Evolutionary conservation across 2,329 filamentous ascomycete genomes (phyloP), one percentile per base, ranked within the genome.

Genomic region (Boeremia exigua): DNA sequence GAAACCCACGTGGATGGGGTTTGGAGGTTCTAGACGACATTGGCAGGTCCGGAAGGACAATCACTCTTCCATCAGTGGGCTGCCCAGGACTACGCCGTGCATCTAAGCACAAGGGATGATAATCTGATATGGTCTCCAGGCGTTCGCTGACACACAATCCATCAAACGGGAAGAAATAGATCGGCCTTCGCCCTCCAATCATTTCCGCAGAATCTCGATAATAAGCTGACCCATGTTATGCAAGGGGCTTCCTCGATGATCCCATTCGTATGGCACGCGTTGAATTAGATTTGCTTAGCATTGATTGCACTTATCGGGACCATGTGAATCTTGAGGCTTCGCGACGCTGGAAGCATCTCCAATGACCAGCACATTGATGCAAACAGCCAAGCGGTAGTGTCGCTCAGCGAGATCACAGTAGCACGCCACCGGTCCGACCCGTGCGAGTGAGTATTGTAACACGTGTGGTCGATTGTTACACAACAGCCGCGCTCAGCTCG

Each of bases 391-490:
- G 37, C 36, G 27, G 23, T 11, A 32, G 2, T 30, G 17, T 27
- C 25, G 15, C 29, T 37, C 29, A 40, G 34, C 12, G 39, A 29
- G 34, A 34, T 30, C 10, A 50, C 52, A 55, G 36, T 47, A 37
- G 43, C 19, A 43, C 47, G 42, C 47, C 37, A 56, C 42, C 53
- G 47, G 47, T 37, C 43, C 53, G 53, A 47, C 27, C 53, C 53
- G 47, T 46, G 36, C 42, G 28, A 46, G 30, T 50, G 15, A 32
- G 53, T 56, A 23, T 5, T 23, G 19, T 23, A 50, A 51, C 53
- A 56, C 47, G 47, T 51, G 39, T 34, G 36, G 28, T 37, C 30
- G 17, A 25, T 28, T 10, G 37, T 51, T 28, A 43, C 47, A 56
- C 53, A 48, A 42, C 42, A 56, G 42, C 42, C 42, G 47, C 47